Conservation (phyloP, 139 green algal genomes). For the Closterium sp. region DNA sequence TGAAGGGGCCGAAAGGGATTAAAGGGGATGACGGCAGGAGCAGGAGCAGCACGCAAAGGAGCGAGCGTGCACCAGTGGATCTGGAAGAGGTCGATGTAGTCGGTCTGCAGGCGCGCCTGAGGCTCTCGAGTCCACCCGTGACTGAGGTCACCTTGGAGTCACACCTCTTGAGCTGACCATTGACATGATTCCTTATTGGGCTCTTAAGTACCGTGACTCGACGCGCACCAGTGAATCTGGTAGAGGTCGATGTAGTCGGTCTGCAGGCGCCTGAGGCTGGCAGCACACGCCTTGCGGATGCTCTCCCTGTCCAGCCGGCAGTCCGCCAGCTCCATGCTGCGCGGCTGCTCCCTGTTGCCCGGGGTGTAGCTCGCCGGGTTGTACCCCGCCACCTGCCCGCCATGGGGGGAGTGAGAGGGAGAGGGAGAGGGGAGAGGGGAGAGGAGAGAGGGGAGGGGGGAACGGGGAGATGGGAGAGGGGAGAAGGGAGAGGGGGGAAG, state of each 20-base stretch:
- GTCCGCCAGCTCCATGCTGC: constrained; percentile 47
- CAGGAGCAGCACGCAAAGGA: too few relatives aligned
- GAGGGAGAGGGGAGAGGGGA: neutral
- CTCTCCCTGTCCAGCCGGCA: constrained; percentile 63
- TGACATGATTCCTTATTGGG: too few relatives aligned
- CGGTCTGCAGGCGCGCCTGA: constrained; percentile 70
- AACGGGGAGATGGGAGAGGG: neutral
- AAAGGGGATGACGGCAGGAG: neutral
- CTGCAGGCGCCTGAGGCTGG: constrained; percentile 65
- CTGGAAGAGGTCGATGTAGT: constrained; percentile 91
- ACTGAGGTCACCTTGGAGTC: too few relatives aligned
- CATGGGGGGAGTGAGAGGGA: neutral
- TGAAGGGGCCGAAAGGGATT: neutral
- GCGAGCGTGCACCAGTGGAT: constrained; percentile 55
- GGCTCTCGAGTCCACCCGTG: constrained; percentile 18
- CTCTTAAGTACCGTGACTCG: too few relatives aligned
- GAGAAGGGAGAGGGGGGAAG: too few relatives aligned
- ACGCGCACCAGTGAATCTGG: constrained; percentile 69
- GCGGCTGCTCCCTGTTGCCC: constrained; percentile 29
- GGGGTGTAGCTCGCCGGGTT: constrained; percentile 13
- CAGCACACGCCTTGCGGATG: constrained; percentile 72
- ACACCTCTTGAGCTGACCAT: too few relatives aligned
- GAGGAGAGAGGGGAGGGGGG: neutral
- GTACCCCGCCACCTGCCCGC: constrained; percentile 41
- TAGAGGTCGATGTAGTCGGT: constrained; percentile 90